A percentile compares a stretch with the other conserved stretches of the same genome.
Conservation (phyloP, 768 basidiomycete species). For the Cystoderma amianthinum region DNA sequence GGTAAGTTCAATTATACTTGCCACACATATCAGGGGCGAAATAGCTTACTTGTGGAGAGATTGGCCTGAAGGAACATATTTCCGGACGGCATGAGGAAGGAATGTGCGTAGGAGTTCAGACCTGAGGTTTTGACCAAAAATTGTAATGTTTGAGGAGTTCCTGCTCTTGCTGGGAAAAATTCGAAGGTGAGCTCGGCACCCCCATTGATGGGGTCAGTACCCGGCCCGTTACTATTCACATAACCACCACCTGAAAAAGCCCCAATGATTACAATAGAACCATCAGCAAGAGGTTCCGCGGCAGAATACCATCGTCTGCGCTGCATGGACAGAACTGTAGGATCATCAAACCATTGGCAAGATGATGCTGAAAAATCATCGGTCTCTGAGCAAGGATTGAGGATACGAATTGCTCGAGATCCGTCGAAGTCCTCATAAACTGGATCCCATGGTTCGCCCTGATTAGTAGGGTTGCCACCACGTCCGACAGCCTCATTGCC, state of each 20-base stretch:
- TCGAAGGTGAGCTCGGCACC: slow-evolving; percentile 80
- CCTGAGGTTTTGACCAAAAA: slow-evolving; percentile 72
- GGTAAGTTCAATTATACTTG: no score
- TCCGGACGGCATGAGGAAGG: slow-evolving; percentile 70
- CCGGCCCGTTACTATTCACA: slow-evolving; percentile 69
- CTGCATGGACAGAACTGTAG: slow-evolving; percentile 56
- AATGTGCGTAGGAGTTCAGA: slow-evolving; percentile 70
- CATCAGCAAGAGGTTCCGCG: slow-evolving; percentile 70
- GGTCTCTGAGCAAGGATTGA: slow-evolving; percentile 61
- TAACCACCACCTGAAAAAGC: slow-evolving; percentile 77
- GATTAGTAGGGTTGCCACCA: slow-evolving; percentile 52
- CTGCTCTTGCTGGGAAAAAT: slow-evolving; percentile 67
- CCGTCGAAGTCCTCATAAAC: slow-evolving; percentile 80
- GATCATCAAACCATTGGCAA: slow-evolving; percentile 73
- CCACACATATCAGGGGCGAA: no score
- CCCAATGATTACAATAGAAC: slow-evolving; percentile 74
- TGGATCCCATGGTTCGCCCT: slow-evolving; percentile 53
- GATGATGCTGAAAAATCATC: slow-evolving; percentile 39
- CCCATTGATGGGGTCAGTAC: slow-evolving; percentile 59
- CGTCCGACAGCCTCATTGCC: slow-evolving; percentile 72
- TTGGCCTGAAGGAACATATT: slow-evolving; percentile 82
- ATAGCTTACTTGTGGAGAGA: slow-evolving; percentile 56
- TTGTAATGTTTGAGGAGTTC: slow-evolving; percentile 42
- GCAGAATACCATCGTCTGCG: slow-evolving; percentile 73
- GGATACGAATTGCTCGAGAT: slow-evolving; percentile 67